A percentile compares a stretch with the other conserved stretches of the same genome.
These are phyloP conservation scores for Leccinum boreale DNA, from an alignment of 768 basidiomycete species.

Conservation along the genomic window DNA sequence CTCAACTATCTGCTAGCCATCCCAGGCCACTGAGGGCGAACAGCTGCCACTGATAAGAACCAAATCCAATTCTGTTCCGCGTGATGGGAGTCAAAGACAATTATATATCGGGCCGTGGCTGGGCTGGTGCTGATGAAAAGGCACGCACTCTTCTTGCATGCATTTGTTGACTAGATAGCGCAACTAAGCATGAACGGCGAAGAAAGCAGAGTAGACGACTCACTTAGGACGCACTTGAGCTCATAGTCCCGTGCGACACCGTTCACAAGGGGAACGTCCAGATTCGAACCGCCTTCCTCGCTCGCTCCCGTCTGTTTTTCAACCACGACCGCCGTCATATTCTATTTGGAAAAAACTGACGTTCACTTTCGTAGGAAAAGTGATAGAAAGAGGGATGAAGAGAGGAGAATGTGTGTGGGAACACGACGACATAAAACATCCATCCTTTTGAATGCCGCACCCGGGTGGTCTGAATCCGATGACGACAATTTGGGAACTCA, in stretches of 20 bases:
- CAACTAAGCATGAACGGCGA: neutral
- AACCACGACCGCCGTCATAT: neutral
- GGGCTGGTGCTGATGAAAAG: neutral
- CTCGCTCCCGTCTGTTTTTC: constrained; percentile 16
- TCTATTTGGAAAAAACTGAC: neutral
- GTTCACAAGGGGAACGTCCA: constrained; percentile 8
- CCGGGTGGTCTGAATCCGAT: neutral
- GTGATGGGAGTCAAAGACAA: neutral
- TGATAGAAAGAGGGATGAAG: neutral
- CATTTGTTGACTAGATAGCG: constrained; percentile 40
- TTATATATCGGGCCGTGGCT: neutral
- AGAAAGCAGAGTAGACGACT: neutral
- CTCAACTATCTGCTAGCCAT: constrained; percentile 49
- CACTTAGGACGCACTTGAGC: constrained; percentile 33
- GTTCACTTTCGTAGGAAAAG: neutral
- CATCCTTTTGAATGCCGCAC: constrained; percentile 11
- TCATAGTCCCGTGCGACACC: constrained; percentile 33
- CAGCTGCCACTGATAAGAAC: constrained; percentile 47
- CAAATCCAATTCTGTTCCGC: constrained; percentile 44
- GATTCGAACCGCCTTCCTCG: constrained; percentile 14
- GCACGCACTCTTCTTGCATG: constrained; percentile 42
- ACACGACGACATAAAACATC: constrained; percentile 1
- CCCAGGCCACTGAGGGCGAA: constrained; percentile 46
- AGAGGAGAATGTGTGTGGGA: neutral
- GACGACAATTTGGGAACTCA: constrained; percentile 1